Evolutionary conservation across 352 stramenopile species (phyloP).

Genomic region (Pythium aristosporum): DNA sequence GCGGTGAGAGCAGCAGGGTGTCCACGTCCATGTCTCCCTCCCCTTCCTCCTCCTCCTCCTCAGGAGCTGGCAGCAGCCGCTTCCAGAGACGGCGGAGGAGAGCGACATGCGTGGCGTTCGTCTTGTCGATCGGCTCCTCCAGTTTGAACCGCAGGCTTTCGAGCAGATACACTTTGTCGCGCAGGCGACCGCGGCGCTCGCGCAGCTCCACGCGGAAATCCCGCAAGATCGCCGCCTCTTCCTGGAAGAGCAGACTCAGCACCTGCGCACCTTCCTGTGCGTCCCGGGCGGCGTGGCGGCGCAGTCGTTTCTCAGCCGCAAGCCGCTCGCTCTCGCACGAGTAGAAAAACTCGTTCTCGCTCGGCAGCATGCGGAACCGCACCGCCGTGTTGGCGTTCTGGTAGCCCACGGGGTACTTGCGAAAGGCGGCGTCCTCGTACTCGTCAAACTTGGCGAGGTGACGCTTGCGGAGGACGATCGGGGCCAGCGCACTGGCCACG

Average conservation of each 20-base stretch:
- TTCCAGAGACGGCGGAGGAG: constrained; percentile 76
- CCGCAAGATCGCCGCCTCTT: constrained; percentile 52
- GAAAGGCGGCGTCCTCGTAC: constrained; percentile 62
- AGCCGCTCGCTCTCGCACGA: constrained; percentile 34
- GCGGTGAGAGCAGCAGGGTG: constrained; percentile 54
- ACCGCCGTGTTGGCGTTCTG: constrained; percentile 46
- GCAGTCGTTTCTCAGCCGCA: constrained; percentile 36
- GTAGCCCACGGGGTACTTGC: constrained; percentile 76
- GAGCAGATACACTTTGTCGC: constrained; percentile 63
- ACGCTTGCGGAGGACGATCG: constrained; percentile 54
- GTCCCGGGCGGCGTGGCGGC: constrained; percentile 58
- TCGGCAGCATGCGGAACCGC: constrained; percentile 49
- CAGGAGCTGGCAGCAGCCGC: constrained; percentile 31
- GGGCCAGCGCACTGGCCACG: constrained; percentile 61
- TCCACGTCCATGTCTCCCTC: constrained; percentile 38
- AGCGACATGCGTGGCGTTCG: constrained; percentile 46
- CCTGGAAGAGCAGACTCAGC: constrained; percentile 57
- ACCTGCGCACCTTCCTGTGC: constrained; percentile 69
- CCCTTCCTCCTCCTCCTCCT: constrained; percentile 16
- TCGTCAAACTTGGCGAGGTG: constrained; percentile 62
- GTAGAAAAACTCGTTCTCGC: constrained; percentile 44
- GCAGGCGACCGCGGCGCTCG: constrained; percentile 40
- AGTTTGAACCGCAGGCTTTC: constrained; percentile 74
- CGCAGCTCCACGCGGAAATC: constrained; percentile 65
- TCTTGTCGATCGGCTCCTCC: constrained; percentile 60